A percentile compares a stretch with the other conserved stretches of the same genome.
These are phyloP conservation scores for Balamuthia mandrillaris DNA, from an alignment of 208 protist species.

Conservation along the genomic window DNA sequence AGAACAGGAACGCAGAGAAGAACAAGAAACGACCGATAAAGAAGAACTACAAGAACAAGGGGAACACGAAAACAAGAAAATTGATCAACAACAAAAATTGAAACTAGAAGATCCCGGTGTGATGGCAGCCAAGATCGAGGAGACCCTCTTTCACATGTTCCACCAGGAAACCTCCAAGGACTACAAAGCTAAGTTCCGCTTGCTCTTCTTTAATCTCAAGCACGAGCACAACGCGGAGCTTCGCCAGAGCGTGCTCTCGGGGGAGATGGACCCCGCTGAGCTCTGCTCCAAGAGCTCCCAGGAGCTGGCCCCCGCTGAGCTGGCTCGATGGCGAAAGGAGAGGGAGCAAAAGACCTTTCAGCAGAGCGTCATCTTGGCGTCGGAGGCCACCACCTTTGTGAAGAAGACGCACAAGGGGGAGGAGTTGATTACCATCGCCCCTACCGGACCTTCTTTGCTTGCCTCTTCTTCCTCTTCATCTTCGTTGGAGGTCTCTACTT, in stretches of 20 bases:
- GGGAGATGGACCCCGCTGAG: neutral
- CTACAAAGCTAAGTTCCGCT: constrained; percentile 5
- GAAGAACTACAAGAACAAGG: no score
- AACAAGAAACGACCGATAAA: no score
- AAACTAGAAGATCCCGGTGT: no score
- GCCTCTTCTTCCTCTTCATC: neutral
- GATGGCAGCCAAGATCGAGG: neutral
- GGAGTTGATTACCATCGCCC: neutral
- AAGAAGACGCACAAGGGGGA: constrained; percentile 22
- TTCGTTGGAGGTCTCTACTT: no score
- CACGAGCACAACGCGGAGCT: neutral
- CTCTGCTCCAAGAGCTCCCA: neutral
- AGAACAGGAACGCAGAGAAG: no score
- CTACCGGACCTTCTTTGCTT: neutral
- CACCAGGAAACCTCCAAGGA: neutral
- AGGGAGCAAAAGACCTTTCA: neutral
- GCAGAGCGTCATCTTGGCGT: neutral
- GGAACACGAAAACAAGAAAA: no score
- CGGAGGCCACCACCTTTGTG: neutral
- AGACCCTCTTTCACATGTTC: neutral
- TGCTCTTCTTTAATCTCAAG: neutral
- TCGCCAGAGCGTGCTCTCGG: neutral
- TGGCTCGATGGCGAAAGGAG: neutral
- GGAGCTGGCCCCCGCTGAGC: neutral
- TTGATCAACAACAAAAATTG: no score